Base-by-base conservation (phyloP, 1,139 yeast genomes). In the Pichia sp. region DNA sequence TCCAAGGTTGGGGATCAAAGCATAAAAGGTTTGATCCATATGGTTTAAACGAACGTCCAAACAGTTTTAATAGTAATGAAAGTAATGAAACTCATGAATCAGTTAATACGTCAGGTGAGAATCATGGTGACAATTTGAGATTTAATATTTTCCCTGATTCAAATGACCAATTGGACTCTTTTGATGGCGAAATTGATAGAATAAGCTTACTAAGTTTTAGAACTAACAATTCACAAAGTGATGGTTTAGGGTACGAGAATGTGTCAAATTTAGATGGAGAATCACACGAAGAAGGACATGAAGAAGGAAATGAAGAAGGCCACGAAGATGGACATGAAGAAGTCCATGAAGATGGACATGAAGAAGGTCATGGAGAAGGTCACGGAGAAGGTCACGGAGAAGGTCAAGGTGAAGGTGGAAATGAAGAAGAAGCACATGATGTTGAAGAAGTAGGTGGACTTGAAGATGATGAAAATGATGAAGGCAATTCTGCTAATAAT, bases 1-100 rank as follows among this genome's bases (percentile, higher is more conserved):
- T 41, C 8, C 18, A 36, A 22, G 54, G 54, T 4, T 46, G 53
- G 53, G 29, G n/a, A 50, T 46, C 48, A 22, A 44, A 18, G 18
- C 50, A 36, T 27, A 38, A 33, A 29, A 36, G 5, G 7, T 4
- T 9, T 5, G 22, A 41, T 41, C 42, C 42, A 39, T 39, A 39
- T 25, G 42, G n/a, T 13, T 25, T 39, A 22, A n/a, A 8, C 4
- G n/a, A 19, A 3, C 22, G 11, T 5, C 3, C 16, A 36, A 36
- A 14, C 5, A 11, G 5, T 13, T 14, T 1, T 14, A 8, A 39
- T 39, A 39, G 2, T 14, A 13, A 13, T 5, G 28, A 22, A 14
- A 39, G 29, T 14, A 39, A 8, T 9, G 36, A 14, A 33, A 14
- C n/a, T 14, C 7, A 7, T 19, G 29, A 39, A 13, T 39, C 42